Evolutionary conservation across 495 filamentous ascomycete genomes (phyloP).

Genomic region (Aspergillus incahuasiensis): DNA sequence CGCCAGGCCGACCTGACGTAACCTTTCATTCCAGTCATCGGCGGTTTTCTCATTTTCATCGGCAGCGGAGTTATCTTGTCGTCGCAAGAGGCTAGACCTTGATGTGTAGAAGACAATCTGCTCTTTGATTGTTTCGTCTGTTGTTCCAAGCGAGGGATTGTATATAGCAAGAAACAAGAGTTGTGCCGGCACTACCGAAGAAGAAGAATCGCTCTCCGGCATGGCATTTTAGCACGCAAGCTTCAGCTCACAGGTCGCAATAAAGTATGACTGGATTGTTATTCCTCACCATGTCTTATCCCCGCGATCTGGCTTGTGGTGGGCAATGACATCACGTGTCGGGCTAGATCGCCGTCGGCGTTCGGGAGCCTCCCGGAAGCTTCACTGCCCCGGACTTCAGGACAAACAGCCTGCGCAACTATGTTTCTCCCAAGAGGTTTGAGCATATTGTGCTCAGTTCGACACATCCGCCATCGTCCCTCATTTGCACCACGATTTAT

Average conservation of each 20-base stretch:
- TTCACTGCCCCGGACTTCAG: constrained; percentile 5
- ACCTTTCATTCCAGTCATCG: constrained; percentile 70
- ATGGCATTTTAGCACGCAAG: constrained; percentile 30
- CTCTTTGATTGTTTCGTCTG: constrained; percentile 81
- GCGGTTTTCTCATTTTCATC: constrained; percentile 54
- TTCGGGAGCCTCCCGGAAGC: constrained; percentile 14
- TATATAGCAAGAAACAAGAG: constrained; percentile 89
- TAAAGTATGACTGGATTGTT: too few species aligned
- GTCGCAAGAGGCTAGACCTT: constrained; percentile 26
- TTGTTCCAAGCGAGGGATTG: constrained; percentile 82
- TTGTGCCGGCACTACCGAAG: constrained; percentile 65
- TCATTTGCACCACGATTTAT: constrained; percentile 21
- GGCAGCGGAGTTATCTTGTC: constrained; percentile 33
- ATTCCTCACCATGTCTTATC: not conserved
- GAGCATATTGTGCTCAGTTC: constrained; percentile 22
- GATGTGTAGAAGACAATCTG: constrained; percentile 90
- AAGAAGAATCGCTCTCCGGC: constrained; percentile 34
- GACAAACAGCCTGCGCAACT: not conserved
- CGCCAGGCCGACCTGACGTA: constrained; percentile 93
- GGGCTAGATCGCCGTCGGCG: not conserved
- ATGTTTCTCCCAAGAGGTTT: constrained; percentile 26
- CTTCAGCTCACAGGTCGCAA: constrained; percentile 18
- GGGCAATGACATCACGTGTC: constrained; percentile 42
- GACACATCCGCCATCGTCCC: constrained; percentile 5
- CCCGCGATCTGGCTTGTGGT: constrained; percentile 13